These are phyloP conservation scores for Mollisia scopiformis DNA, from an alignment of 2,329 filamentous ascomycete species.

Conservation along the genomic window DNA sequence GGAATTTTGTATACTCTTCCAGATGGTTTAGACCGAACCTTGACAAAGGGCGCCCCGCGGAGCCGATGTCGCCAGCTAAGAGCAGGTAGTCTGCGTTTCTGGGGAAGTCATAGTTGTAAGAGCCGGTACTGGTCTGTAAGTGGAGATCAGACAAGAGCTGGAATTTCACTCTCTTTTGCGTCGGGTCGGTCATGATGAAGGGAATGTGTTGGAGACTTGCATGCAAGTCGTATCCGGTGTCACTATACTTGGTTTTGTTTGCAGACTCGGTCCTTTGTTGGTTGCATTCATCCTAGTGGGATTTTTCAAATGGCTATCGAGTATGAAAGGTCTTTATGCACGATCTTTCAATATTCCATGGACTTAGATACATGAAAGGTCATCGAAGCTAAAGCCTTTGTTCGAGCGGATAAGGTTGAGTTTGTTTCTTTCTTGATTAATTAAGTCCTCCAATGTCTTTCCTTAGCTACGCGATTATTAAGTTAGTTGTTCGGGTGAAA, in stretches of 20 bases:
- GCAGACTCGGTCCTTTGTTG: background rate
- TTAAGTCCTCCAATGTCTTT: no score
- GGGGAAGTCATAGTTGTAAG: background rate
- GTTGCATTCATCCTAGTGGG: background rate
- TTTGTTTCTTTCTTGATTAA: no score
- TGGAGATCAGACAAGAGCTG: background rate
- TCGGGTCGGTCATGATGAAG: background rate
- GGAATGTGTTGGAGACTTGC: background rate
- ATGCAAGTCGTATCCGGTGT: background rate
- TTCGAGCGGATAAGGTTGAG: no score
- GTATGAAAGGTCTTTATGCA: no score
- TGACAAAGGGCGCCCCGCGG: background rate
- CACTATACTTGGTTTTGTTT: background rate
- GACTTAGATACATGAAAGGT: no score
- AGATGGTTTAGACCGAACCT: background rate
- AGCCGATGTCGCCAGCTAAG: background rate
- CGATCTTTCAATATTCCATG: no score
- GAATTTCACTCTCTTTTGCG: background rate
- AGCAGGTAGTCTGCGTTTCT: background rate
- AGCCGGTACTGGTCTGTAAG: background rate
- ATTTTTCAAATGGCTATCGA: no score
- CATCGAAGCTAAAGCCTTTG: no score
- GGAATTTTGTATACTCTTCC: background rate
- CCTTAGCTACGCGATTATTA: no score
- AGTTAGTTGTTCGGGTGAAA: no score